Base-by-base conservation (phyloP, 2,329 filamentous ascomycete genomes). In the Sporothrix mexicana region DNA sequence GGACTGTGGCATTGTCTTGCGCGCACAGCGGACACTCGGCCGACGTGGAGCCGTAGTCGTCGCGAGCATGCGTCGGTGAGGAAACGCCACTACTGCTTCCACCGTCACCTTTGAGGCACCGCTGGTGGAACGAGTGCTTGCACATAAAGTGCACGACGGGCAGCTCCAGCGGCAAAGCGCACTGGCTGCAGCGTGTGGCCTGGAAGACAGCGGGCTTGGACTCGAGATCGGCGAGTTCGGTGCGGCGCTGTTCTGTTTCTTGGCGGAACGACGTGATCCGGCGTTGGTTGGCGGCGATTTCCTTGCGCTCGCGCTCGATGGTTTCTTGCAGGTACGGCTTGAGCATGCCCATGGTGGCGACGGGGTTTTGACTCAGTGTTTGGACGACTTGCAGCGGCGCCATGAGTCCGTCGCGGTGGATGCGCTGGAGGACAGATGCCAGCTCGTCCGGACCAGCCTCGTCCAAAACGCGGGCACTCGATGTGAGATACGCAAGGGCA, bases 331-430 rank as follows among this genome's bases (percentile, higher is more conserved):
- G 89, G 81, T 99, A 99, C 6, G 91, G 90, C 82, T 98, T 98
- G 75, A 99, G 92, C 88, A 98, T 94, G 69, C 95, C 96, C 93
- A 99, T 98, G 0, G 94, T 98, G 0, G 97, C 95, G 2, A 98
- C 93, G 74, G 83, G 73, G 80, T 85, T 81, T 64, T 87, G 84
- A n/a, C 85, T 84, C 0, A 99, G 88, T 0, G 95, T 96, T 81
- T 99, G 95, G 17, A 99, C 96, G 45, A 99, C 96, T 80, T 99
- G 96, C 3, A 99, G 85, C 0, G 96, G 96, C 0, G 96, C 95
- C 93, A 99, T 96, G 51, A 99, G 88, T 0, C 93, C 92, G 77
- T 97, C 94, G 75, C 92, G 88, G 79, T 98, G 93, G 77, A 99
- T 98, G 78, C 93, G 94, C 76, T 90, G 88, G 12, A 99, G 86